phyloP scores from a whole-genome alignment of 140 eudicot genomes.

The Oenanthe javanica region DNA sequence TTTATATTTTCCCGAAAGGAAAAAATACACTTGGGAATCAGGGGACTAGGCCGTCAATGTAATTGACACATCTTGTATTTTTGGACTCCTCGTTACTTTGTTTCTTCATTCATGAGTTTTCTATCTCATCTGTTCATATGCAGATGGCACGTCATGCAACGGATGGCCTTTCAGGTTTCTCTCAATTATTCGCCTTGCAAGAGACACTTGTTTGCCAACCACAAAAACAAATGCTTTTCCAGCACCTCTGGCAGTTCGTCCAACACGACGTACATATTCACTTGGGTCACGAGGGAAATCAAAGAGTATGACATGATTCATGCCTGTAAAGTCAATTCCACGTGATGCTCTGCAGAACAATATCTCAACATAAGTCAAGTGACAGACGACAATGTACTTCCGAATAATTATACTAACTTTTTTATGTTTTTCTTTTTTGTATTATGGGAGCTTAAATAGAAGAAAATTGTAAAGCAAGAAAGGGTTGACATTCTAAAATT shows the following conservation, averaged over 20 bases:
- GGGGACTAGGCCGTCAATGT: neutral
- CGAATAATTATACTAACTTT: neutral
- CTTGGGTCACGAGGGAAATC: constrained; percentile 99
- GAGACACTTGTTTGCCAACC: constrained; percentile 92
- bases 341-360: constrained; percentile 67
- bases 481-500: neutral
- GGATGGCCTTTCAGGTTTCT: constrained; percentile 92
- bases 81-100: neutral
- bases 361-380: neutral
- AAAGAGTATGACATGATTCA: constrained; percentile 81
- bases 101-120: neutral
- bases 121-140: constrained; percentile 27
- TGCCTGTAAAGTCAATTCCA: constrained; percentile 89
- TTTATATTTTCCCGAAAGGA: neutral
- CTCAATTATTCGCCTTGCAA: constrained; percentile 77
- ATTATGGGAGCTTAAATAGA: neutral
- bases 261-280: constrained; percentile 97
- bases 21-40: neutral
- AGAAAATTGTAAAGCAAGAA: neutral
- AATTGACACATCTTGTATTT: neutral
- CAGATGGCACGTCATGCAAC: constrained; percentile 77
- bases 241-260: constrained; percentile 97
- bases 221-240: constrained; percentile 86
- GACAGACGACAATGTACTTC: neutral
- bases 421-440: neutral